These are phyloP conservation scores for Stemphylium beticola DNA, from an alignment of 2,329 filamentous ascomycete species.

Conservation along the genomic window DNA sequence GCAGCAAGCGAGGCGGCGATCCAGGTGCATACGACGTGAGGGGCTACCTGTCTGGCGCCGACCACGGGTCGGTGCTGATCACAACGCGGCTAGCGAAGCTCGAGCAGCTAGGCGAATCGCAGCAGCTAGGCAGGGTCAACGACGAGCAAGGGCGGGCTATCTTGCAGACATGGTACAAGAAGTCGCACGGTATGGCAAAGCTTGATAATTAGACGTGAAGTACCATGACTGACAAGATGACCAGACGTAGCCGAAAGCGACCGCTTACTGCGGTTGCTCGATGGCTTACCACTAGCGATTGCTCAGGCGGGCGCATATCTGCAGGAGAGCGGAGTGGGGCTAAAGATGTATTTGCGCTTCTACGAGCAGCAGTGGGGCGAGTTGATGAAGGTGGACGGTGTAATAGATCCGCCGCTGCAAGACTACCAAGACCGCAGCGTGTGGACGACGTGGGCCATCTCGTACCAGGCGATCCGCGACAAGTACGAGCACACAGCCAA, in stretches of 20 bases:
- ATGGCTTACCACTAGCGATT: conserved; percentile 33
- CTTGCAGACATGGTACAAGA: conserved; percentile 25
- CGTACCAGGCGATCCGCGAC: conserved; percentile 33
- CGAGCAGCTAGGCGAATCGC: conserved; percentile 24
- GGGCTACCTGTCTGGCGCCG: conserved; percentile 20
- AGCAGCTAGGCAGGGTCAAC: conserved; percentile 20
- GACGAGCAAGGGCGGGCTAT: conserved; percentile 21
- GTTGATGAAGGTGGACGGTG: conserved; percentile 23
- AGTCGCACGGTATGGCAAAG: conserved; percentile 16
- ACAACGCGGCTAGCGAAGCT: conserved; percentile 25
- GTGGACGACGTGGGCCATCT: conserved; percentile 42
- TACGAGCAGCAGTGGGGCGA: conserved; percentile 36
- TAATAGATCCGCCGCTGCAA: conserved; percentile 19
- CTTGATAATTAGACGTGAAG: conserved; percentile 8
- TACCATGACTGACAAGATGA: neutral
- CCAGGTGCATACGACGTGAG: conserved; percentile 21
- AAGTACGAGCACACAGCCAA: conserved; percentile 28
- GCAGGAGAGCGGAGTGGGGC: conserved; percentile 22
- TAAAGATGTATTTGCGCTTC: conserved; percentile 27
- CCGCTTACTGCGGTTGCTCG: conserved; percentile 20
- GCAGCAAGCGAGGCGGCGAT: conserved; percentile 6
- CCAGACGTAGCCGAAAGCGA: conserved; percentile 16
- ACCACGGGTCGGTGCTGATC: conserved; percentile 30
- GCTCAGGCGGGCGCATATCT: conserved; percentile 31
- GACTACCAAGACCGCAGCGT: conserved; percentile 35